Percentiles rank a stretch among this genome's conserved stretches.
These are phyloP conservation scores for Boletus albobrunnescens DNA, from an alignment of 1,284 basidiomycete genomes.

Conservation along the genomic window DNA sequence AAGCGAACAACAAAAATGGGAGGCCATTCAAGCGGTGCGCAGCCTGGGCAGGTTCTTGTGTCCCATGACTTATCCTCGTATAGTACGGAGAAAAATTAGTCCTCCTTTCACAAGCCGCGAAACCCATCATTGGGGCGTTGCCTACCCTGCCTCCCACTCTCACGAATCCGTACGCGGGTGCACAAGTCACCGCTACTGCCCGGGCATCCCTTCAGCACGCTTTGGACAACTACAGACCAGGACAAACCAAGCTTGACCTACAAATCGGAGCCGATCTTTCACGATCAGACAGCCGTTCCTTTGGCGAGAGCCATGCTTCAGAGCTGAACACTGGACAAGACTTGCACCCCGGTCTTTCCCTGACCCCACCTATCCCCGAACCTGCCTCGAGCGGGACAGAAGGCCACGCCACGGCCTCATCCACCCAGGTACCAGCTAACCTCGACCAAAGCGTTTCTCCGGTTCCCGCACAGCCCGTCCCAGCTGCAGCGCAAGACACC, in stretches of 20 bases:
- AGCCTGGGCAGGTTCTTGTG: neutral
- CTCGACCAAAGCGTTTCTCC: conserved; percentile 50
- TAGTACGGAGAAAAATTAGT: conserved; percentile 76
- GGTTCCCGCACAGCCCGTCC: conserved; percentile 39
- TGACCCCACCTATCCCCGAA: conserved; percentile 39
- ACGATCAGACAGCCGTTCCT: conserved; percentile 70
- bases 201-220: conserved; percentile 73
- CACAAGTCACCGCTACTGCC: conserved; percentile 57
- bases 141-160: conserved; percentile 59
- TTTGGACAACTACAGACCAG: conserved; percentile 69
- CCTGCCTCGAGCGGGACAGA: conserved; percentile 6
- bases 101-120: conserved; percentile 64
- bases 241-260: conserved; percentile 51
- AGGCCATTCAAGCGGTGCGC: conserved; percentile 68
- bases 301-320: conserved; percentile 73
- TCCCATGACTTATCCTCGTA: conserved; percentile 2
- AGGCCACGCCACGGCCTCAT: neutral
- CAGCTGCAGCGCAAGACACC: conserved; percentile 34
- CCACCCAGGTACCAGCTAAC: conserved; percentile 41
- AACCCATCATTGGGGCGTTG: conserved; percentile 54
- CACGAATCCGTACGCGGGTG: conserved; percentile 54
- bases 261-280: conserved; percentile 51
- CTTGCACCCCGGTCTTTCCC: conserved; percentile 35
- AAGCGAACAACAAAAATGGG: conserved; percentile 71
- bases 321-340: conserved; percentile 50